Evolutionary conservation across 1,284 basidiomycete species (phyloP).

Genomic region (Cryptococcus sp.): DNA sequence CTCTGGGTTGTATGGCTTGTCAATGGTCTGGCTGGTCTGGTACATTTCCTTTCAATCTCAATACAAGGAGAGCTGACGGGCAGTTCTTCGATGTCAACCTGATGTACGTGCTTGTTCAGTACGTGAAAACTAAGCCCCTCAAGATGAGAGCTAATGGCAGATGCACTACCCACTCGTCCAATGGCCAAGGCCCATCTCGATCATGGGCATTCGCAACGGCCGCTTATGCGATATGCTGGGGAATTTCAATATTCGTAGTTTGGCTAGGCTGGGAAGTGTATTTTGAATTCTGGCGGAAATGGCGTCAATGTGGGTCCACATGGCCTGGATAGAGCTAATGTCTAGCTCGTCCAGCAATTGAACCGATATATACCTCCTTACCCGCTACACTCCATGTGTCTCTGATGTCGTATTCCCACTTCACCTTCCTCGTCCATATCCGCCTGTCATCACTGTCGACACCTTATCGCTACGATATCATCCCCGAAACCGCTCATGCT

Average conservation of each 20-base stretch:
- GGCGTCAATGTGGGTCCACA: slow-evolving; percentile 69
- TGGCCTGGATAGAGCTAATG: not conserved
- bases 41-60: slow-evolving; percentile 9
- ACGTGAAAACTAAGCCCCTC: slow-evolving; percentile 1
- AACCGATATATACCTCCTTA: slow-evolving; percentile 74
- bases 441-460: slow-evolving; percentile 60
- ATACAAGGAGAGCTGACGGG: not conserved
- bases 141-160: slow-evolving; percentile 4
- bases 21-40: slow-evolving; percentile 22
- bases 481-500: slow-evolving; percentile 69
- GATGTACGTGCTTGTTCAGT: slow-evolving; percentile 33
- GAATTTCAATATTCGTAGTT: slow-evolving; percentile 68
- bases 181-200: slow-evolving; percentile 7
- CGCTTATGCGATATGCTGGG: slow-evolving; percentile 62
- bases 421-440: slow-evolving; percentile 73
- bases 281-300: slow-evolving; percentile 71
- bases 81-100: slow-evolving; percentile 42
- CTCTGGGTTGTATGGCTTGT: slow-evolving; percentile 23
- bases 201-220: slow-evolving; percentile 31
- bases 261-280: slow-evolving; percentile 71
- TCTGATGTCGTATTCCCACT: slow-evolving; percentile 72
- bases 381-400: slow-evolving; percentile 66
- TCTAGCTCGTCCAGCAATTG: slow-evolving; percentile 69
- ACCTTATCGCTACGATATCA: slow-evolving; percentile 25
- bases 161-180: slow-evolving; percentile 22